Evolutionary conservation across 495 filamentous ascomycete genomes (phyloP).

Genomic region (Aspergillus sparsus): DNA sequence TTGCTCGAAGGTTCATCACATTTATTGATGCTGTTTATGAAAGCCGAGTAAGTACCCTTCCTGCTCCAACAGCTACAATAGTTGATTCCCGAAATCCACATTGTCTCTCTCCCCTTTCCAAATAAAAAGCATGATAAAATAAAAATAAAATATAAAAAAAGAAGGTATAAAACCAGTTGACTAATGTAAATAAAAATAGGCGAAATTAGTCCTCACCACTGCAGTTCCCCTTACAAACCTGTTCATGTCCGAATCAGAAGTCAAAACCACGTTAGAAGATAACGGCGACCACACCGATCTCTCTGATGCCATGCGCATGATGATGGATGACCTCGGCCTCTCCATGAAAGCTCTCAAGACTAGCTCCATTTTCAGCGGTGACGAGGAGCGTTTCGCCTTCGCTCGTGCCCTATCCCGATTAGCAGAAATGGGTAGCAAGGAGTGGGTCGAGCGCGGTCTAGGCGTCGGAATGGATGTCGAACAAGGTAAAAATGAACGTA

Average conservation of each 20-base stretch:
- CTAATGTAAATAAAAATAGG: conserved; percentile 44
- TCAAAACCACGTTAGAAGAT: conserved; percentile 48
- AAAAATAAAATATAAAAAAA: not conserved
- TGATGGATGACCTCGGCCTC: conserved; percentile 93
- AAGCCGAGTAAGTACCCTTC: conserved; percentile 51
- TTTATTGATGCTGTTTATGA: conserved; percentile 97
- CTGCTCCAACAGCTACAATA: not conserved
- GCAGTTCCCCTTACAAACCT: conserved; percentile 80
- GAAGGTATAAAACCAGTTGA: not conserved
- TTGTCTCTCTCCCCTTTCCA: conserved; percentile 1
- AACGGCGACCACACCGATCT: conserved; percentile 57
- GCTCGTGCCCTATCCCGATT: conserved; percentile 82
- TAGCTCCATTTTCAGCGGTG: conserved; percentile 85
- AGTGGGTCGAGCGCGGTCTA: conserved; percentile 92
- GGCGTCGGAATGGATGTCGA: conserved; percentile 64
- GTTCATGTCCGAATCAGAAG: conserved; percentile 82
- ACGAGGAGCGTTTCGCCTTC: conserved; percentile 97
- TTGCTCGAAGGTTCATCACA: conserved; percentile 91
- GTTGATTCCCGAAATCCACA: too few relatives aligned
- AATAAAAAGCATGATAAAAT: not conserved
- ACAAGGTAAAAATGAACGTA: conserved; percentile 61
- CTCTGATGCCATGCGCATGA: conserved; percentile 77
- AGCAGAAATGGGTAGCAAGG: conserved; percentile 87
- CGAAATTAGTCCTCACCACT: conserved; percentile 92
- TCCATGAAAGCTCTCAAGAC: conserved; percentile 84